Percentiles rank a stretch among this genome's conserved stretches.
Evolutionary conservation across 2,329 filamentous ascomycete genomes (phyloP).

Genomic region (Trichoderma aggressivum): DNA sequence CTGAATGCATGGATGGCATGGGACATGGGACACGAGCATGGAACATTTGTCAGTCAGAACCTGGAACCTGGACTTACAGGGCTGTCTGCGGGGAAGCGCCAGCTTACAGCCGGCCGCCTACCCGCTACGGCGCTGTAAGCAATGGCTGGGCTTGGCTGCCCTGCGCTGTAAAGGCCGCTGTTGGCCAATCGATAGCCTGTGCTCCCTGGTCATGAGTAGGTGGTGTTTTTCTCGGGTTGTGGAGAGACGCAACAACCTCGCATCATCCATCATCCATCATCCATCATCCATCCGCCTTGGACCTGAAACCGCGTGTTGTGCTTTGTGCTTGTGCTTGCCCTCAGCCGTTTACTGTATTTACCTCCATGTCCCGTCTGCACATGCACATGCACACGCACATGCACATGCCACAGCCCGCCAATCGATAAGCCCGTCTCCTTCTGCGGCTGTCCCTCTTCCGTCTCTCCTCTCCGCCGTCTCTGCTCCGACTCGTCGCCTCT

Average conservation of each 20-base stretch:
- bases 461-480: neutral
- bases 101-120: neutral
- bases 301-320: slow-evolving; percentile 1
- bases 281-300: neutral
- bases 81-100: neutral
- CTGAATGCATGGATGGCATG: neutral
- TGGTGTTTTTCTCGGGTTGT: neutral
- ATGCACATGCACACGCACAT: neutral
- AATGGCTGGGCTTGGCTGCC: neutral
- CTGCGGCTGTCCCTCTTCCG: neutral
- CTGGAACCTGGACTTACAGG: neutral
- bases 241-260: neutral
- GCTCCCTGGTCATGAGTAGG: neutral
- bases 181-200: neutral
- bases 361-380: neutral
- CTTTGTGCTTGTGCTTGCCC: neutral
- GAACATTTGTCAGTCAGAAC: neutral
- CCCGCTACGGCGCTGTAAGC: neutral
- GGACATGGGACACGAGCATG: neutral
- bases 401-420: neutral
- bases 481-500: neutral
- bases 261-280: slow-evolving; percentile 14
- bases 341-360: neutral
- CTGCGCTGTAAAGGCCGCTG: neutral
- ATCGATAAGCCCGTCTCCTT: slow-evolving; percentile 3